Conservation (phyloP, 176 grass and related monocot species). For the Tillandsia fasciculata region DNA sequence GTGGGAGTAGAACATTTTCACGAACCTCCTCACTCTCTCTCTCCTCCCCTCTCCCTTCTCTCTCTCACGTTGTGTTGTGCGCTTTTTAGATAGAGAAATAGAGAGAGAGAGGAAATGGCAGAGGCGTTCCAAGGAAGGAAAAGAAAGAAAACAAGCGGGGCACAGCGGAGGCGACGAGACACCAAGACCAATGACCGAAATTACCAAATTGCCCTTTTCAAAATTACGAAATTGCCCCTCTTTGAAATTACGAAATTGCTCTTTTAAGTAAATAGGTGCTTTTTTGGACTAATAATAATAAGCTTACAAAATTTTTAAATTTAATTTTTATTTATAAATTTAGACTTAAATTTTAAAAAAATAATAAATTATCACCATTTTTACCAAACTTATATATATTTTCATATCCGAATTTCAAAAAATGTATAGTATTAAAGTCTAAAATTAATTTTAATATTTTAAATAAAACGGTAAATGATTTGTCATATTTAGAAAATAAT, state of each 20-base stretch:
- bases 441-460: no score
- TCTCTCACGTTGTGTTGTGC: neutral
- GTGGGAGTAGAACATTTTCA: slow-evolving; percentile 52
- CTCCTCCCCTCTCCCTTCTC: no score
- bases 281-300: neutral
- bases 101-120: neutral
- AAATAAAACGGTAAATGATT: no score
- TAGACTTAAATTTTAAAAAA: no score
- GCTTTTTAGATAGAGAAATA: neutral
- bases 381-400: no score
- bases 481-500: no score
- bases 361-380: no score
- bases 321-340: neutral
- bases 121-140: slow-evolving; percentile 7
- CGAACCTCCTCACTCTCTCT: neutral
- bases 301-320: neutral
- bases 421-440: no score
- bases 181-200: neutral
- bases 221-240: slow-evolving; percentile 15
- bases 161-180: neutral
- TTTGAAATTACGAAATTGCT: neutral
- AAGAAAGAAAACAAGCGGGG: slow-evolving; percentile 11
- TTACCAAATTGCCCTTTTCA: slow-evolving; percentile 19
- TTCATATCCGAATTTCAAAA: no score
- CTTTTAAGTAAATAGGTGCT: neutral